Percentiles rank a stretch among this genome's conserved stretches.
Conservation (phyloP, 1,139 yeast genomes). For the Blastobotrys raffinosifermentans region DNA sequence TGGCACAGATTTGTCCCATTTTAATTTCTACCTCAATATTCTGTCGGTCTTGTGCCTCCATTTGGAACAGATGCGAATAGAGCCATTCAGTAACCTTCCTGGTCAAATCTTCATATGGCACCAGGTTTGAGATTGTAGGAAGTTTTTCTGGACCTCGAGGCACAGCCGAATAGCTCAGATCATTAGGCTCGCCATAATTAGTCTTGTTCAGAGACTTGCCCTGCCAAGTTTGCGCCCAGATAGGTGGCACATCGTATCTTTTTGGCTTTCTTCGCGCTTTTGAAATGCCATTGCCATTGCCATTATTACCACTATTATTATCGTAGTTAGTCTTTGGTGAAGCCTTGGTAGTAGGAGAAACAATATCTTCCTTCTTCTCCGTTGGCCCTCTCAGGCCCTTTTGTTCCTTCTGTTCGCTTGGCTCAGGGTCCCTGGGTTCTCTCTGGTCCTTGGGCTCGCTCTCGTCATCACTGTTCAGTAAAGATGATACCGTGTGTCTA, state of each 20-base stretch:
- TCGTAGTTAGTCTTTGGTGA: no score
- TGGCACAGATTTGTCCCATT: conserved; percentile 70
- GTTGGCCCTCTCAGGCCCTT: not conserved
- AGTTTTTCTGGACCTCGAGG: no score
- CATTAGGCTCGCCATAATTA: no score
- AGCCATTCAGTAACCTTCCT: conserved; percentile 85
- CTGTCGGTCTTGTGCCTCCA: conserved; percentile 53
- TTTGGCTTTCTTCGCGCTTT: conserved; percentile 54
- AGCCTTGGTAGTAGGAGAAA: conserved; percentile 2
- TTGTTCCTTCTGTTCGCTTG: not conserved
- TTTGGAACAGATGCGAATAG: conserved; percentile 66
- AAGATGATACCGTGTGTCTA: conserved; percentile 27
- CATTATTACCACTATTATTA: no score
- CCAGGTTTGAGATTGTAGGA: conserved; percentile 49
- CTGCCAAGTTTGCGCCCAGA: conserved; percentile 82
- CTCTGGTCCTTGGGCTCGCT: not conserved
- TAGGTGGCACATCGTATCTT: conserved; percentile 61
- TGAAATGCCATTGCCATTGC: no score
- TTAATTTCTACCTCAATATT: conserved; percentile 77
- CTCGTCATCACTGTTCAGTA: conserved; percentile 25
- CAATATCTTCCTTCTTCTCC: conserved; percentile 2
- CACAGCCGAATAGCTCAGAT: not conserved
- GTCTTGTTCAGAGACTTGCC: no score
- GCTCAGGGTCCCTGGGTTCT: not conserved
- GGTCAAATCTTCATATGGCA: conserved; percentile 79